Percentiles rank a stretch among this genome's conserved stretches.
These are phyloP conservation scores for Amaranthus palmeri DNA, from an alignment of 148 eudicot species.

Conservation along the genomic window DNA sequence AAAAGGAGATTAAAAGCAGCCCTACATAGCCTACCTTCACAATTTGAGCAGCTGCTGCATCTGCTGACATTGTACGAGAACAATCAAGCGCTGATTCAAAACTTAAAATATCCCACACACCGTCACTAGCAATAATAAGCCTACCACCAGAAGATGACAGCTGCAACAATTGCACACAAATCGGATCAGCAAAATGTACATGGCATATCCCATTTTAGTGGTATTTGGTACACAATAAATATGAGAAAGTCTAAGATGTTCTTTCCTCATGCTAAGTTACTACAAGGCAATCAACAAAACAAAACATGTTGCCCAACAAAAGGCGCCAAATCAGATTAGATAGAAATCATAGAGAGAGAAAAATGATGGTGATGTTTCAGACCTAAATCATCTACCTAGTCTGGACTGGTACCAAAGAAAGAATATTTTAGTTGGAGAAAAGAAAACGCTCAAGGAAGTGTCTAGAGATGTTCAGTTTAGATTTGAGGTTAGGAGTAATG, in stretches of 20 bases:
- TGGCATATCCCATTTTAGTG: background rate
- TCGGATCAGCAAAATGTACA: background rate
- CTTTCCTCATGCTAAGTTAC: too few species aligned
- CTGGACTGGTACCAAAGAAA: too few species aligned
- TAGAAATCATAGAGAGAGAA: background rate
- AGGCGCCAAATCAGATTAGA: background rate
- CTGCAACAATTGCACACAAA: conserved; percentile 39
- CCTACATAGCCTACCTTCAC: conserved; percentile 56
- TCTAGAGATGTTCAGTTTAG: too few species aligned
- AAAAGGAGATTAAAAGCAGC: background rate
- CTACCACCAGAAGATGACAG: conserved; percentile 83
- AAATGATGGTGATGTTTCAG: too few species aligned
- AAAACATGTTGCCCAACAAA: too few species aligned
- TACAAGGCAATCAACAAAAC: too few species aligned
- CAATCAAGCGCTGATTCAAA: conserved; percentile 80
- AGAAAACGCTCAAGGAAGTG: too few species aligned
- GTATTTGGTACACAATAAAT: background rate
- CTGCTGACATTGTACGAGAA: conserved; percentile 78
- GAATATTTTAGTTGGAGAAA: too few species aligned
- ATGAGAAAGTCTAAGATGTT: background rate
- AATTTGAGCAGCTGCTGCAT: conserved; percentile 82
- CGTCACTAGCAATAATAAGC: conserved; percentile 82
- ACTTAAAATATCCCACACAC: conserved; percentile 97
- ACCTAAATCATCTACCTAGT: too few species aligned
- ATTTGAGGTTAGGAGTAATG: too few species aligned